Evolutionary conservation across 2,329 filamentous ascomycete genomes (phyloP), one percentile per base, ranked within the genome.

Genomic region (Sporothrix dimorphospora): DNA sequence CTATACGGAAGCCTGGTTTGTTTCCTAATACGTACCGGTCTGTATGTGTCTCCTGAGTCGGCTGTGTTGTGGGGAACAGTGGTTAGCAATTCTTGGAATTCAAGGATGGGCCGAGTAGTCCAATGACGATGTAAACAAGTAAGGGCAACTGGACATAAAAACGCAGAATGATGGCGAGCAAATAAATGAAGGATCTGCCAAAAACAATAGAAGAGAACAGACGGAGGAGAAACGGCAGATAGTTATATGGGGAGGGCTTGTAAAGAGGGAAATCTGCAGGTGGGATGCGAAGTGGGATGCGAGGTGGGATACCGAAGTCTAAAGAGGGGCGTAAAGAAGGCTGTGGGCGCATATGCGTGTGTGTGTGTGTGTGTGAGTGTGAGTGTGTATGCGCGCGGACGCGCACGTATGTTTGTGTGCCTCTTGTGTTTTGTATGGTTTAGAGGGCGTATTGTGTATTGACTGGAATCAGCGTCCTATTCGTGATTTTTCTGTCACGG

Each of bases 11-110:
- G 16, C 24, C n/a, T 38, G 9, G 47, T 53, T 24, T 69, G 14
- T 24, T 27, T 51, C 34, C 30, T 19, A 27, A 72, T 75, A 86
- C 85, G 87, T 82, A 87, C 87, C 78, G 87, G 86, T 80, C 87
- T 86, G 81, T 89, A 89, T 75, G 82, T 89, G 78, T 89, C 87
- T 81, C 85, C 85, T 77, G 86, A 85, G 78, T 89, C 87, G 80
- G 87, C 87, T 89, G 81, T 78, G 81, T 45, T 16, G 21, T 27
- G 55, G 27, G 30, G 24, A 30, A 4, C 7, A 12, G 4, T 12
- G 5, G 57, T 74, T 70, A 74, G 73, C 59, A 70, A 53, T 34
- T 59, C 51, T 30, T 40, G 3, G 3, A 4, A 40, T 7, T 40
- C 30, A 40, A 59, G 19, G 27, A 40, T 8, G 30, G 30, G 30